Evolutionary conservation across 805 yeast genomes (phyloP), one percentile per base, ranked within the genome.

Genomic region (Starmerella floricola): DNA sequence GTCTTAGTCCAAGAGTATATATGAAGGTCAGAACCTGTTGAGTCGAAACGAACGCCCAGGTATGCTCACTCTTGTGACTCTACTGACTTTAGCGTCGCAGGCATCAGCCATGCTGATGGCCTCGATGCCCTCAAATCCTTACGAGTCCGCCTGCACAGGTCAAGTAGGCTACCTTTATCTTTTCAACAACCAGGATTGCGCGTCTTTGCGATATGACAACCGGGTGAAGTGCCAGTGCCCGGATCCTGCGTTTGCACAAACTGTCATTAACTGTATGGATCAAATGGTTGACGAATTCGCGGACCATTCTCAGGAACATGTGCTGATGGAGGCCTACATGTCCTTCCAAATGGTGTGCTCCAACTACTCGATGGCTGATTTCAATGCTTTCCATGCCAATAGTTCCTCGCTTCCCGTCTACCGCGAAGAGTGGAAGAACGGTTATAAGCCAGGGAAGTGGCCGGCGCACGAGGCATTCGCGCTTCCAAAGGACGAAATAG

Each of bases 401-500:
- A 17, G 17, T 13, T 18, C 47, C 20, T 12, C 6, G 5, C 31
- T 44, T 12, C 28, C 21, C 4, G 29, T 23, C 12, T 47, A 47
- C 29, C 24, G 38, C 11, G 42, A 38, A 2, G 13, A 15, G 19
- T 17, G 10, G 19, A 33, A 11, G 12, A 16, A 11, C 15, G 41
- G 31, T 2, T 2, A 8, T 11, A 19, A 16, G 11, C 31, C 33
- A 2, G 48, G 46, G 6, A 26, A 29, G 13, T 48, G 51, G 51
- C 44, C 42, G 1, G 50, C 33, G 13, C 2, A 19, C 2, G 26
- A 20, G 15, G 45, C 53, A 8, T 49, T 49, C 40, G 16, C 15
- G 8, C 34, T 34, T 3, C 10, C 38, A 2, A 30, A 26, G 11
- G 20, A 15, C 1, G 53, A 49, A n/a, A 15, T 45, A 3, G 8